These are phyloP conservation scores for Austroboletus niveus DNA, from an alignment of 1,284 basidiomycete species.

Conservation along the genomic window DNA sequence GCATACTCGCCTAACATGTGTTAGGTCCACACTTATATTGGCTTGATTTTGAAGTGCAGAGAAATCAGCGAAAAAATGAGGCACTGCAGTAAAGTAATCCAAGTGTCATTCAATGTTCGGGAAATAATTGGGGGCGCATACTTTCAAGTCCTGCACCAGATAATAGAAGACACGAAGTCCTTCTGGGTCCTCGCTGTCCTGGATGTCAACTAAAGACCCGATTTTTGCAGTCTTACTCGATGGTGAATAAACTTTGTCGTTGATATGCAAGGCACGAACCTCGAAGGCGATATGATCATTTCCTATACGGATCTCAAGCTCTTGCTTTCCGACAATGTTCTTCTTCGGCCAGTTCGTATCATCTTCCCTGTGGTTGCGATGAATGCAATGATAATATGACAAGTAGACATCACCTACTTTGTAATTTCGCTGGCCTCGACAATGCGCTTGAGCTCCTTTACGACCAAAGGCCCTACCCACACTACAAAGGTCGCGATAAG, in stretches of 20 bases:
- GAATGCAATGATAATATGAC: not conserved
- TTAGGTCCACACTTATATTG: slow-evolving; percentile 55
- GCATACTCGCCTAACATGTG: too few relatives aligned
- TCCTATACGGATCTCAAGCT: slow-evolving; percentile 92
- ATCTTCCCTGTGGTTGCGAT: slow-evolving; percentile 73
- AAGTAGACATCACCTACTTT: slow-evolving; percentile 56
- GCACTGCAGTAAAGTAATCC: slow-evolving; percentile 56
- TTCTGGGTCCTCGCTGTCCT: slow-evolving; percentile 96
- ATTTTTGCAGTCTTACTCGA: slow-evolving; percentile 89
- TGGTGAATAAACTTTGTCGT: not conserved
- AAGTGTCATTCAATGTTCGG: slow-evolving; percentile 1
- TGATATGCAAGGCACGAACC: slow-evolving; percentile 46
- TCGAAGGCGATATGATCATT: slow-evolving; percentile 98
- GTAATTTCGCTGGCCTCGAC: slow-evolving; percentile 95
- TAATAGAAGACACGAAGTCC: slow-evolving; percentile 99
- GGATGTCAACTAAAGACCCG: slow-evolving; percentile 93
- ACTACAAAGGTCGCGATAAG: slow-evolving; percentile 49
- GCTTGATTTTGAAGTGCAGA: slow-evolving; percentile 99
- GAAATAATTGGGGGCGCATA: slow-evolving; percentile 32
- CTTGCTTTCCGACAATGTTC: slow-evolving; percentile 97
- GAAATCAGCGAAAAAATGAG: slow-evolving; percentile 97
- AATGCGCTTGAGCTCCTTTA: slow-evolving; percentile 92
- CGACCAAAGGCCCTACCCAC: slow-evolving; percentile 90
- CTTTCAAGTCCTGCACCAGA: slow-evolving; percentile 96
- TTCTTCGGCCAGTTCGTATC: slow-evolving; percentile 98